These are phyloP conservation scores for Podaxis pistillaris DNA, from an alignment of 768 basidiomycete genomes.

Conservation along the genomic window DNA sequence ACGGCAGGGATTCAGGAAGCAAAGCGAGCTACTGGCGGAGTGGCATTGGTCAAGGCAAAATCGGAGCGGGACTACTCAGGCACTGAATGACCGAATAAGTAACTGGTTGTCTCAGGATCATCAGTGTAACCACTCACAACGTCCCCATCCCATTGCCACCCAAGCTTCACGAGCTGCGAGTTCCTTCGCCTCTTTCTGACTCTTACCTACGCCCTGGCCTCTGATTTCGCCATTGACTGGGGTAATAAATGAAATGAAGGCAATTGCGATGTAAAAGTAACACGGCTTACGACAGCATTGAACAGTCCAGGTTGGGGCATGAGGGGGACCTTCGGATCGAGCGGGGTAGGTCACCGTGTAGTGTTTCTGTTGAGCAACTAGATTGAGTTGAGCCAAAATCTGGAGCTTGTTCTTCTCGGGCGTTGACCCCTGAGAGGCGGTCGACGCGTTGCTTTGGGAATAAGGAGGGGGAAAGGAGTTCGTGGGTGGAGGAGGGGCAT, in stretches of 20 bases:
- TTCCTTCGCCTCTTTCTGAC: background rate
- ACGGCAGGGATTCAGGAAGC: no score
- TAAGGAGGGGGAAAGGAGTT: background rate
- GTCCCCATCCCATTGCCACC: background rate
- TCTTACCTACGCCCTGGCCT: background rate
- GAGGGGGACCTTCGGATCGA: slow-evolving; percentile 34
- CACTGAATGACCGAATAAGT: no score
- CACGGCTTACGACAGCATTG: background rate
- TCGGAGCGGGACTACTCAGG: no score
- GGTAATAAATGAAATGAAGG: background rate
- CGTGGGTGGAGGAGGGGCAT: background rate
- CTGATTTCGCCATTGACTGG: background rate
- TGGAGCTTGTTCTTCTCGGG: slow-evolving; percentile 22
- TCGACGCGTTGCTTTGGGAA: background rate
- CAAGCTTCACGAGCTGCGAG: background rate
- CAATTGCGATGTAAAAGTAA: background rate
- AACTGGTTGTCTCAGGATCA: no score
- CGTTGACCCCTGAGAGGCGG: slow-evolving; percentile 1
- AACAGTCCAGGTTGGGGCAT: background rate
- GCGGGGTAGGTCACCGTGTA: slow-evolving; percentile 44
- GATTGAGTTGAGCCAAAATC: slow-evolving; percentile 46
- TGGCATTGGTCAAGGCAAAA: no score
- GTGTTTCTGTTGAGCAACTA: slow-evolving; percentile 48
- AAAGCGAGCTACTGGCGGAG: no score
- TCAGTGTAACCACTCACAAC: no score